These are phyloP conservation scores for Neonothopanus nambi DNA, from an alignment of 1,284 basidiomycete species.

Conservation along the genomic window DNA sequence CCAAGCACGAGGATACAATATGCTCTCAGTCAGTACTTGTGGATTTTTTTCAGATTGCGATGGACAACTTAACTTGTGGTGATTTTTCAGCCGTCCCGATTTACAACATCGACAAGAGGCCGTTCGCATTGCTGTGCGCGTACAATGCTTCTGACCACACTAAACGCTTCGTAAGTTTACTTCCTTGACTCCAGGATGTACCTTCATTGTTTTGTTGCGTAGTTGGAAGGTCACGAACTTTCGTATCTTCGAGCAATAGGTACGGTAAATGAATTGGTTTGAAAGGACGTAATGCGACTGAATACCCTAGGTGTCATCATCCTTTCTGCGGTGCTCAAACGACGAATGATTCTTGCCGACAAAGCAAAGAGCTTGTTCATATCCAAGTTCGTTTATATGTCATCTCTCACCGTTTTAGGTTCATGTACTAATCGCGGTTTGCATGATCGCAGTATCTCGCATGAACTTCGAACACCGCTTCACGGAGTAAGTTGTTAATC, in stretches of 20 bases:
- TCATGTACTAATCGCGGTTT: conserved; percentile 15
- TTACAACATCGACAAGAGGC: conserved; percentile 91
- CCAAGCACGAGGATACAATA: conserved; percentile 76
- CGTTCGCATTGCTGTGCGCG: conserved; percentile 90
- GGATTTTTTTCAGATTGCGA: not conserved
- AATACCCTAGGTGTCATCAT: conserved; percentile 79
- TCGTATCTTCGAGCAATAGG: conserved; percentile 90
- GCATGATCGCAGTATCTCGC: conserved; percentile 75
- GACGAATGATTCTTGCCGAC: conserved; percentile 92
- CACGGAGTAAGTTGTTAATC: conserved; percentile 62
- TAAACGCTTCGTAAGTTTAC: conserved; percentile 71
- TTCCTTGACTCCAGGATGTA: not conserved
- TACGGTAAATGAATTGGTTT: conserved; percentile 24
- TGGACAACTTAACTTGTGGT: not conserved
- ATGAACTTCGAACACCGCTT: conserved; percentile 88
- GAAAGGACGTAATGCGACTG: not conserved
- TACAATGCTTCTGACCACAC: conserved; percentile 82
- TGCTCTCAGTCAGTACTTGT: conserved; percentile 67
- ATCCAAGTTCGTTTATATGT: conserved; percentile 62
- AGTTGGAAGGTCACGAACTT: conserved; percentile 90
- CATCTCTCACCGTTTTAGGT: not conserved
- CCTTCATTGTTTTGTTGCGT: conserved; percentile 11
- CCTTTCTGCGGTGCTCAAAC: conserved; percentile 88
- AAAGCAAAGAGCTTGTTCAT: conserved; percentile 91
- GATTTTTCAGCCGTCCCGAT: conserved; percentile 74